phyloP scores from a whole-genome alignment of 2,329 filamentous ascomycete species.

The Monilinia fructigena region DNA sequence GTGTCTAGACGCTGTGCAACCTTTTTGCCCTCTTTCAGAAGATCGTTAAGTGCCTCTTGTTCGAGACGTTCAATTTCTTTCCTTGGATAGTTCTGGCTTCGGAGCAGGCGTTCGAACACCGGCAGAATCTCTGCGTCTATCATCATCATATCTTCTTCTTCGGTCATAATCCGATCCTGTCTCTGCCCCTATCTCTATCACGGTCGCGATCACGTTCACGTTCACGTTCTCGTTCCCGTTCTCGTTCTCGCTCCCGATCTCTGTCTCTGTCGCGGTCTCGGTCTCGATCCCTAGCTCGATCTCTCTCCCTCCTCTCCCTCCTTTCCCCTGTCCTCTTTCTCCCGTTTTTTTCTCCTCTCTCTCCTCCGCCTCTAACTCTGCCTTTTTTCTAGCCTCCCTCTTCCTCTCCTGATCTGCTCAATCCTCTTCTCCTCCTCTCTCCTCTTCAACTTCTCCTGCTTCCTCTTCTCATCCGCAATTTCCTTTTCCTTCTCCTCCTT shows the following conservation, averaged over 20 bases:
- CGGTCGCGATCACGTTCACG: slow-evolving; percentile 25
- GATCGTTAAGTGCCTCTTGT: slow-evolving; percentile 40
- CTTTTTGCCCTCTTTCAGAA: slow-evolving; percentile 40
- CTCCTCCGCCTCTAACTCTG: slow-evolving; percentile 35
- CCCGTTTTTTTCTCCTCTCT: slow-evolving; percentile 29
- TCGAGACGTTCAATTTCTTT: slow-evolving; percentile 40
- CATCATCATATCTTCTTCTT: slow-evolving; percentile 33
- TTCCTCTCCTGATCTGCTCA: slow-evolving; percentile 49
- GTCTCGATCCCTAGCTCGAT: slow-evolving; percentile 36
- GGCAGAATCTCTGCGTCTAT: slow-evolving; percentile 27
- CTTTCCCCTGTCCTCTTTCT: slow-evolving; percentile 42
- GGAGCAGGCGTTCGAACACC: slow-evolving; percentile 24
- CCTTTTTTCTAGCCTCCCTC: slow-evolving; percentile 38
- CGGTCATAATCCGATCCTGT: slow-evolving; percentile 31
- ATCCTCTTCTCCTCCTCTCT: slow-evolving; percentile 48
- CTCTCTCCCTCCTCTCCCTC: slow-evolving; percentile 27
- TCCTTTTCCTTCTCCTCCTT: slow-evolving; percentile 56
- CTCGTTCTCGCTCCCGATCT: slow-evolving; percentile 27
- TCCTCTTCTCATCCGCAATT: slow-evolving; percentile 60
- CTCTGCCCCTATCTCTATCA: slow-evolving; percentile 35
- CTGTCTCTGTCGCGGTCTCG: slow-evolving; percentile 37
- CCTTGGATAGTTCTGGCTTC: slow-evolving; percentile 37
- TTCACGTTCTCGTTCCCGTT: slow-evolving; percentile 36
- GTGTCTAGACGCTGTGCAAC: slow-evolving; percentile 38
- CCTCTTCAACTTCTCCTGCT: slow-evolving; percentile 54